These are phyloP conservation scores for Dendrobium chrysotoxum DNA, from an alignment of 106 monocot genomes.

Conservation along the genomic window DNA sequence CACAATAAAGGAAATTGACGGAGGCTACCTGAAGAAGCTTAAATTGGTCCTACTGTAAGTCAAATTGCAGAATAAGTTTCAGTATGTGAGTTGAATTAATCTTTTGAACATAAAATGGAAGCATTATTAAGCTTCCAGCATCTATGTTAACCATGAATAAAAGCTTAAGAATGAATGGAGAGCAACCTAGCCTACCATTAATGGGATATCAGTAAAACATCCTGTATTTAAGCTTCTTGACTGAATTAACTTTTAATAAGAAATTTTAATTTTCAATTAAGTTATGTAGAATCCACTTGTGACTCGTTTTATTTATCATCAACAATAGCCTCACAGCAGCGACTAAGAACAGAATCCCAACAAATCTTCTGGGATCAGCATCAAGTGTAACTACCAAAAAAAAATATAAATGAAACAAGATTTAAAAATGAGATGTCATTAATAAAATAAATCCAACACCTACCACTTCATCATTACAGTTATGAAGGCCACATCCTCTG, in stretches of 20 bases:
- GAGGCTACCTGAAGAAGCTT: not conserved
- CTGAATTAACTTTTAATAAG: not conserved
- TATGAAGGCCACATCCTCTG: conserved; percentile 13
- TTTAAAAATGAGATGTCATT: not conserved
- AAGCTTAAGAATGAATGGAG: not conserved
- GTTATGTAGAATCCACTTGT: not conserved
- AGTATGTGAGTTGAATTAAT: not conserved
- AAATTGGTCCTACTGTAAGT: not conserved
- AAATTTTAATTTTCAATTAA: not conserved
- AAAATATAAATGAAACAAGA: not conserved
- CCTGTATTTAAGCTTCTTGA: not conserved
- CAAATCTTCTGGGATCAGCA: not conserved
- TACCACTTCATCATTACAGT: conserved; percentile 44
- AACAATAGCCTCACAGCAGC: not conserved
- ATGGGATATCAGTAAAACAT: not conserved
- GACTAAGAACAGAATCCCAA: not conserved
- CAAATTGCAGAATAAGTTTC: not conserved
- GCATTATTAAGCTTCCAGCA: not conserved
- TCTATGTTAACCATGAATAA: not conserved
- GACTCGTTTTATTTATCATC: not conserved
- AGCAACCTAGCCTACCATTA: not conserved
- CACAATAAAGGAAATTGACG: not conserved
- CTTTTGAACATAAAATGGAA: not conserved
- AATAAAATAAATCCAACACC: conserved; percentile 9
- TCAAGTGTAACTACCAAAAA: not conserved